A percentile compares a stretch with the other conserved stretches of the same genome.
Conservation (phyloP, 139 green algal genomes). For the Coelastrella sp. region DNA sequence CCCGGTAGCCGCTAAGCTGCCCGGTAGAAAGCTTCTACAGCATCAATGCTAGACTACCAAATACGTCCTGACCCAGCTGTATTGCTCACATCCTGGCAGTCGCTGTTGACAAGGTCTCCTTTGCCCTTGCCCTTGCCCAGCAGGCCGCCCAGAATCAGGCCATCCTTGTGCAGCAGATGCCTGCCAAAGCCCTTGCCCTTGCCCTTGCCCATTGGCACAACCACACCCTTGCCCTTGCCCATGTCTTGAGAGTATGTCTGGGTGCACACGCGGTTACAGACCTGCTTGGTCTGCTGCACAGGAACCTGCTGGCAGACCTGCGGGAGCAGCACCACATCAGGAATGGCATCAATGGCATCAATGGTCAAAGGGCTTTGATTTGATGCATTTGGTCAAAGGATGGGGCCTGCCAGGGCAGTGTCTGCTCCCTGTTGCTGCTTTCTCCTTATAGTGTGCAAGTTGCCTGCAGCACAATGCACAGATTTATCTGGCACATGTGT, state of each 20-base stretch:
- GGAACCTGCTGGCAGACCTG: conserved; percentile 31
- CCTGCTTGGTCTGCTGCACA: conserved; percentile 15
- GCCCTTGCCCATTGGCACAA: conserved; percentile 17
- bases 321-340: not conserved
- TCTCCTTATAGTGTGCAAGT: not conserved
- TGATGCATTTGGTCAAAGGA: too few species aligned
- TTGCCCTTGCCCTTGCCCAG: conserved; percentile 29
- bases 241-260: conserved; percentile 1
- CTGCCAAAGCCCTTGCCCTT: conserved; percentile 29
- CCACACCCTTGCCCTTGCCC: not conserved
- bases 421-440: not conserved
- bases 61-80: too few species aligned
- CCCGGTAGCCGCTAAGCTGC: too few species aligned
- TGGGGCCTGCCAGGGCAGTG: too few species aligned
- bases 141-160: not conserved
- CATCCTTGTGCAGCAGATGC: conserved; percentile 7
- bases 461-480: too few species aligned
- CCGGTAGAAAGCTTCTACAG: too few species aligned
- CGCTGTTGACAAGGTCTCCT: not conserved
- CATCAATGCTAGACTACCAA: too few species aligned
- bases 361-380: too few species aligned
- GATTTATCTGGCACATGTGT: not conserved
- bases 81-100: conserved; percentile 28
- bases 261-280: conserved; percentile 12
- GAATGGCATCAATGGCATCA: not conserved